phyloP scores from a whole-genome alignment of 495 filamentous ascomycete species.

The Neurospora africana region DNA sequence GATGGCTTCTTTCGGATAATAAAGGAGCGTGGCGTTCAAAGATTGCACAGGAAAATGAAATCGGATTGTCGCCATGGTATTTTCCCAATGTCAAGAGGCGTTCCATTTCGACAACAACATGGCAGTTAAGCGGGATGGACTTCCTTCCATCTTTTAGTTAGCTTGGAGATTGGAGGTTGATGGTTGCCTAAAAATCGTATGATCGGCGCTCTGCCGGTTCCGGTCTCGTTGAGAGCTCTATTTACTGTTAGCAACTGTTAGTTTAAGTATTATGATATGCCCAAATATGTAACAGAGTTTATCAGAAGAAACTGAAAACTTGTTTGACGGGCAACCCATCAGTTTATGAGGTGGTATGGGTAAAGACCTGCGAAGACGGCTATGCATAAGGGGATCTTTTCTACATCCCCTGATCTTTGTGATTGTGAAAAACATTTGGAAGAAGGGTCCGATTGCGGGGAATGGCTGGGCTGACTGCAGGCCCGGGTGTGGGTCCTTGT shows the following conservation, averaged over 20 bases:
- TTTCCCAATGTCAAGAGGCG: background rate
- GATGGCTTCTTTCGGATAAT: background rate
- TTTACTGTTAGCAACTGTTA: background rate
- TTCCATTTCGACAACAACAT: background rate
- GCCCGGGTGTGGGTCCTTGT: background rate
- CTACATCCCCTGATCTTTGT: background rate
- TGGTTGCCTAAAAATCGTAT: background rate
- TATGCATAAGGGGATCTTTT: background rate
- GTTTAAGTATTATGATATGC: background rate
- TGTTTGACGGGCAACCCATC: background rate
- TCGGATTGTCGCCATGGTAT: background rate
- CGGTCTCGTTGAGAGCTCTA: background rate
- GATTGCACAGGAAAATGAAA: background rate
- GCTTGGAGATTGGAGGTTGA: background rate
- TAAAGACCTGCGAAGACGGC: background rate
- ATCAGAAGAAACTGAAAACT: background rate
- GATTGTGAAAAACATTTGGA: background rate
- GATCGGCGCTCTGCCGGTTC: background rate
- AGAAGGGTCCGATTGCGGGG: background rate
- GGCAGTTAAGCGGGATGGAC: background rate
- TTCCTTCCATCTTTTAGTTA: background rate
- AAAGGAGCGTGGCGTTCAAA: background rate
- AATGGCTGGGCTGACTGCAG: background rate
- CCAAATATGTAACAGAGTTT: background rate
- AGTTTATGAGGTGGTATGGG: background rate